Evolutionary conservation across 192 early-diverging fungal species (phyloP).

Genomic region (Entophlyctis luteolus): DNA sequence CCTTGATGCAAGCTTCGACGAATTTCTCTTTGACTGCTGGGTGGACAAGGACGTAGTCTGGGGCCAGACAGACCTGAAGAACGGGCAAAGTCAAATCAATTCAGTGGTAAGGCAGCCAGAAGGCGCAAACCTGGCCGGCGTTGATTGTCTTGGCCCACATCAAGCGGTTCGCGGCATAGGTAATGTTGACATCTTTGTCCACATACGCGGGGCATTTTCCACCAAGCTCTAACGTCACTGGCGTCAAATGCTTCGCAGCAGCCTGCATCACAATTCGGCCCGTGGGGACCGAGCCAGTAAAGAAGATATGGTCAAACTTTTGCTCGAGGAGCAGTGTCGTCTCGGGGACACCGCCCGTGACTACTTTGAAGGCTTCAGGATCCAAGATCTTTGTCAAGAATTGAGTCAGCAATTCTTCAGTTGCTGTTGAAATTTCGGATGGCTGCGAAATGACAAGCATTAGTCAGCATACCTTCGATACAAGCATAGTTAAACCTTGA

Average conservation of each 20-base stretch:
- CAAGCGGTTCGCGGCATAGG: constrained; percentile 65
- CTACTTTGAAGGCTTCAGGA: constrained; percentile 52
- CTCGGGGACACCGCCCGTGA: constrained; percentile 73
- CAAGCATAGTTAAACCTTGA: constrained; percentile 35
- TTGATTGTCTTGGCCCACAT: constrained; percentile 81
- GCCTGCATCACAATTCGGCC: constrained; percentile 79
- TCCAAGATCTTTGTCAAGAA: constrained; percentile 76
- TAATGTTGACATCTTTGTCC: constrained; percentile 53
- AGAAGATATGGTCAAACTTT: constrained; percentile 88
- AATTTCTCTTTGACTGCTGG: constrained; percentile 42
- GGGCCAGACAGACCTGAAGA: constrained; percentile 72
- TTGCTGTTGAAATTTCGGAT: constrained; percentile 71
- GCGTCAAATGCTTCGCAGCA: constrained; percentile 81
- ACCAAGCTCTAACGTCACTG: constrained; percentile 90
- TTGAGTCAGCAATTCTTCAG: constrained; percentile 57
- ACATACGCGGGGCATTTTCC: constrained; percentile 78
- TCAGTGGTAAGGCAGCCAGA: not conserved
- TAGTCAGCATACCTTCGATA: not conserved
- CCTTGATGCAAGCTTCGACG: constrained; percentile 40
- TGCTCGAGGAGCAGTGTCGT: constrained; percentile 69
- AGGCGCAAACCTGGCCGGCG: constrained; percentile 71
- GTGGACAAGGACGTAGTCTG: constrained; percentile 78
- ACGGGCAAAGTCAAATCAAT: not conserved
- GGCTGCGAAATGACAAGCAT: constrained; percentile 60
- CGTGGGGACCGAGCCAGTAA: constrained; percentile 79